Evolutionary conservation across 192 early-diverging fungal genomes (phyloP).

Genomic region (Rhizoclosmatium globosum): DNA sequence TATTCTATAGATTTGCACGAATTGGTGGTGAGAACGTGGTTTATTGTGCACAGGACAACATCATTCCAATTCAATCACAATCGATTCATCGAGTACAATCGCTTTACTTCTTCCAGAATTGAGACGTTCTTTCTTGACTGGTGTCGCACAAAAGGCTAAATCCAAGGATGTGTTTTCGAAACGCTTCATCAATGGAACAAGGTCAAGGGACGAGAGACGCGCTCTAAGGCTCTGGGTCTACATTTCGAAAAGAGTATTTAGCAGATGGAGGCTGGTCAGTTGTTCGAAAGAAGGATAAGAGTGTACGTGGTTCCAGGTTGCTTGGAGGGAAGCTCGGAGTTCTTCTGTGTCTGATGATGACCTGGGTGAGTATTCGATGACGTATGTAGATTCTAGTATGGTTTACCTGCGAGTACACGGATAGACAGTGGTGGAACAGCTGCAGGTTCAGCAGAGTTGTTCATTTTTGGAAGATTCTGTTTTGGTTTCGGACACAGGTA

Average conservation of each 20-base stretch:
- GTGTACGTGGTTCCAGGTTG: not conserved
- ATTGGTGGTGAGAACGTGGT: too few relatives aligned
- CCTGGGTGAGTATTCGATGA: too few relatives aligned
- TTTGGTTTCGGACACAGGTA: too few relatives aligned
- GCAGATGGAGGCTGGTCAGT: not conserved
- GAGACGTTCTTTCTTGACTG: not conserved
- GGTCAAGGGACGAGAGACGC: not conserved
- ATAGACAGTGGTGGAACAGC: too few relatives aligned
- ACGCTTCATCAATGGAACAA: not conserved
- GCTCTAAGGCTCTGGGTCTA: not conserved
- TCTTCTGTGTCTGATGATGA: not conserved
- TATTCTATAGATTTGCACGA: too few relatives aligned
- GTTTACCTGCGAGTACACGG: too few relatives aligned
- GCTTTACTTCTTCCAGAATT: not conserved
- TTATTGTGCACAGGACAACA: too few relatives aligned
- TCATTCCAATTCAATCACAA: too few relatives aligned
- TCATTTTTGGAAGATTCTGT: too few relatives aligned
- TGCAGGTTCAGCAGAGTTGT: too few relatives aligned
- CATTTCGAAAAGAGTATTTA: not conserved
- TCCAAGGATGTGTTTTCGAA: conserved; percentile 3
- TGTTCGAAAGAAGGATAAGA: not conserved
- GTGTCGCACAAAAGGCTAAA: not conserved
- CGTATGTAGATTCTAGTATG: too few relatives aligned
- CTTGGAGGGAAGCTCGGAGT: not conserved
- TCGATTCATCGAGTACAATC: too few relatives aligned